Percentiles rank a stretch among this genome's conserved stretches.
Evolutionary conservation across 345 rosid genomes (phyloP).

Genomic region (Populus pruinosa): DNA sequence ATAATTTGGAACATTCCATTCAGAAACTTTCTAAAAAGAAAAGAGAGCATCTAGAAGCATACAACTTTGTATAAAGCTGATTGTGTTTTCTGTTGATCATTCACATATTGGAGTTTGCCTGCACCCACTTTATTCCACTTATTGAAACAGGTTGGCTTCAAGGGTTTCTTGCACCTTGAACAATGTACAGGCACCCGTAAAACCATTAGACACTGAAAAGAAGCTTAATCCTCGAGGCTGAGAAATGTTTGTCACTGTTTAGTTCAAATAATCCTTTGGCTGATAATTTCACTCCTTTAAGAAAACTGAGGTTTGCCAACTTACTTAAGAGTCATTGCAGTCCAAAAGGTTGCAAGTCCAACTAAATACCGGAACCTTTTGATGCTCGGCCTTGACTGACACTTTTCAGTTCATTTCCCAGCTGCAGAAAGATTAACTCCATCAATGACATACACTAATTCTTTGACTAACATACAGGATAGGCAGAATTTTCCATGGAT

Average conservation of each 20-base stretch:
- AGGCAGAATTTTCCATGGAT: too few relatives aligned
- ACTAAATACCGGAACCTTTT: neutral
- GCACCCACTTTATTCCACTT: neutral
- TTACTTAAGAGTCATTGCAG: neutral
- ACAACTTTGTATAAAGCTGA: too few relatives aligned
- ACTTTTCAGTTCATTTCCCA: conserved; percentile 16
- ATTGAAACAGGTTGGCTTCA: neutral
- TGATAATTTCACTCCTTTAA: neutral
- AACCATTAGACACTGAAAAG: neutral
- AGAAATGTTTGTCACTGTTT: neutral
- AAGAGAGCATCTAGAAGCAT: too few relatives aligned
- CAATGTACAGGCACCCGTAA: conserved; percentile 2
- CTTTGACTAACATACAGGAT: neutral
- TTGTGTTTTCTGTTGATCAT: neutral
- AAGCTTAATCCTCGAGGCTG: neutral
- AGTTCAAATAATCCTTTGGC: neutral
- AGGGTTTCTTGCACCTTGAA: neutral
- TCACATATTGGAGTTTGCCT: neutral
- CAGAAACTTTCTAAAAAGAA: too few relatives aligned
- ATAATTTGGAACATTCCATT: too few relatives aligned
- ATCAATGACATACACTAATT: neutral
- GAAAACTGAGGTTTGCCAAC: neutral
- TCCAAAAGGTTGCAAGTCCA: neutral
- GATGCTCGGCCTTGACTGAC: neutral
- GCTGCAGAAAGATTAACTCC: conserved; percentile 17